Evolutionary conservation across 345 rosid species (phyloP), one percentile per base, ranked within the genome.

Genomic region (Mangifera indica): DNA sequence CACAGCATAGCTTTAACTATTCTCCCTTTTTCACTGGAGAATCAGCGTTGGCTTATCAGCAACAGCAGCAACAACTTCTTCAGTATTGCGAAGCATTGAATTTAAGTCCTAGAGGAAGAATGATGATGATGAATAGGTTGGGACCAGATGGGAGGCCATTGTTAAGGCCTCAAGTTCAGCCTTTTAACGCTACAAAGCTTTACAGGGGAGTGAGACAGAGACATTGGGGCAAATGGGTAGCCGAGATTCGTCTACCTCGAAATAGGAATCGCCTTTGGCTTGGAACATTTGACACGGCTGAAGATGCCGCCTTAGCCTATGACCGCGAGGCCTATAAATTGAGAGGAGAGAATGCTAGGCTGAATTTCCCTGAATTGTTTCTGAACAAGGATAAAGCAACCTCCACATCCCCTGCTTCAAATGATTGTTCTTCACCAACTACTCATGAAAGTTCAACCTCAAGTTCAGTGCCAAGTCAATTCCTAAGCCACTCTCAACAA

Each of bases 171-270:
- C 84, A 84, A 0, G 49, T 86, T 15, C 96, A 88, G 83, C 98
- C 98, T 12, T 72, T 86, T 21, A 84, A 86, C 70, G 70, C 94
- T 11, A 91, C 96, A 2, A 93, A 88, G 82, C 90, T 93, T 32
- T 93, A 93, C 66, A 85, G 97, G 69, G 98, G 97, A 65, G 96
- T 93, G 55, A 87, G 97, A 80, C 98, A 93, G 75, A 85, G 96
- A 70, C 97, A 93, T 76, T 93, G 97, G 97, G 97, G 98, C 26
- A 93, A 93, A 87, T 93, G 98, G 97, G 97, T 91, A 11, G 97
- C 98, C 0, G 98, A 93, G 84, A 93, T 91, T 80, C 98, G 98
- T 68, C 92, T 84, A 72, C 98, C 98, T 66, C 87, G 92, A 55
- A 91, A 93, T 72, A 82, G 91, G 80, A 88, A 96, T 74, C 91